Evolutionary conservation across 495 filamentous ascomycete species (phyloP).

Genomic region (Penicillium soppii): DNA sequence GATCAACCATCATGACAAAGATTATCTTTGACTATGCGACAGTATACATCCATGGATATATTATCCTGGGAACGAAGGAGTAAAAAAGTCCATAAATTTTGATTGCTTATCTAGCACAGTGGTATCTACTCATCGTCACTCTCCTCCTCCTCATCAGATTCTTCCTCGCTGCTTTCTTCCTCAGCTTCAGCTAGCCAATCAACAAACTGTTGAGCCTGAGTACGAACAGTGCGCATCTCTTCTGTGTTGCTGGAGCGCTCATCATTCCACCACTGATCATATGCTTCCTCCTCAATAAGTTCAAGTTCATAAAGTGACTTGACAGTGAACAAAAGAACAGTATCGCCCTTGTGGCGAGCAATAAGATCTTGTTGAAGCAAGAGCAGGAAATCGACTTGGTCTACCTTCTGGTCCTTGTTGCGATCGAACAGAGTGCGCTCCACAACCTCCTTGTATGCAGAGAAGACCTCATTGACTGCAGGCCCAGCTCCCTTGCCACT

Average conservation of each 20-base stretch:
- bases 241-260: conserved; percentile 60
- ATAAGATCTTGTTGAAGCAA: conserved; percentile 77
- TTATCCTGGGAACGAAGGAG: too few species aligned
- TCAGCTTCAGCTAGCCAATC: conserved; percentile 83
- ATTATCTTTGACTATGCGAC: too few species aligned
- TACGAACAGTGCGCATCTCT: conserved; percentile 67
- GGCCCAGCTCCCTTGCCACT: conserved; percentile 57
- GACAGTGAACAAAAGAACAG: conserved; percentile 68
- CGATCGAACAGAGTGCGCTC: conserved; percentile 59
- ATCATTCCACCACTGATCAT: conserved; percentile 86
- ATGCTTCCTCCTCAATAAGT: conserved; percentile 84
- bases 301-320: conserved; percentile 84
- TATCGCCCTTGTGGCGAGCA: conserved; percentile 57
- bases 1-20: too few species aligned
- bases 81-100: background rate
- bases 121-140: conserved; percentile 20
- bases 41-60: too few species aligned
- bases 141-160: conserved; percentile 52
- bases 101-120: background rate
- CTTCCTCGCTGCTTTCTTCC: conserved; percentile 72
- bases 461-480: conserved; percentile 62
- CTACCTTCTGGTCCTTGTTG: conserved; percentile 55
- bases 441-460: conserved; percentile 55
- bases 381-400: conserved; percentile 83
- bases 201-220: conserved; percentile 73